A percentile compares a stretch with the other conserved stretches of the same genome.
These are phyloP conservation scores for Dichomitus squalens DNA, from an alignment of 1,284 basidiomycete species.

Conservation along the genomic window DNA sequence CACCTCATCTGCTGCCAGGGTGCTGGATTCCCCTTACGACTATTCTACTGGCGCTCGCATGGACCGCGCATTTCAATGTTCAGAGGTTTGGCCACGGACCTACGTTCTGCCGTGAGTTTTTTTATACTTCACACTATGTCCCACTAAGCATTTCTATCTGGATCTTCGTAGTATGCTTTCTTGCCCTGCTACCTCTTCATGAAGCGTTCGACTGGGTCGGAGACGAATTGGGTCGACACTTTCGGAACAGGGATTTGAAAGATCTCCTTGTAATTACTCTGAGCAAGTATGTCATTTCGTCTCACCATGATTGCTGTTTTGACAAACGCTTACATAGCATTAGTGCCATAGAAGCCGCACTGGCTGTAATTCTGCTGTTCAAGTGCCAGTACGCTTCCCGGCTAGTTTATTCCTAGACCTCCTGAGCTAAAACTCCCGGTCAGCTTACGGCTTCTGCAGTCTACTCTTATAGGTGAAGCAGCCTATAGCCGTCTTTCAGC, in stretches of 20 bases:
- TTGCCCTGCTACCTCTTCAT: slow-evolving; percentile 57
- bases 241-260: slow-evolving; percentile 51
- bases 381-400: slow-evolving; percentile 61
- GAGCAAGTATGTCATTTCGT: slow-evolving; percentile 51
- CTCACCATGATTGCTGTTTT: not conserved
- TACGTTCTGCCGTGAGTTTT: not conserved
- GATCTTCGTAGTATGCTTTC: slow-evolving; percentile 6
- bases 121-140: not conserved
- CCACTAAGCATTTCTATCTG: not conserved
- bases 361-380: slow-evolving; percentile 63
- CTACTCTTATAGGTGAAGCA: slow-evolving; percentile 54
- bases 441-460: slow-evolving; percentile 58
- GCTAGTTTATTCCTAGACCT: not conserved
- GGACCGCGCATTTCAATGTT: not conserved
- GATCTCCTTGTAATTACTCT: slow-evolving; percentile 60
- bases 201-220: slow-evolving; percentile 61
- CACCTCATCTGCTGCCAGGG: not conserved
- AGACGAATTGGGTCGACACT: slow-evolving; percentile 58
- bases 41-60: not conserved
- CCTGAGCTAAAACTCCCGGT: not conserved
- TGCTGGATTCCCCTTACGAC: not conserved
- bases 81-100: not conserved
- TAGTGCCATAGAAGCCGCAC: slow-evolving; percentile 56
- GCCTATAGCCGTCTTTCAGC: not conserved
- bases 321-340: not conserved